Conservation (phyloP, 805 yeast genomes). For the Metschnikowia colocasiae region DNA sequence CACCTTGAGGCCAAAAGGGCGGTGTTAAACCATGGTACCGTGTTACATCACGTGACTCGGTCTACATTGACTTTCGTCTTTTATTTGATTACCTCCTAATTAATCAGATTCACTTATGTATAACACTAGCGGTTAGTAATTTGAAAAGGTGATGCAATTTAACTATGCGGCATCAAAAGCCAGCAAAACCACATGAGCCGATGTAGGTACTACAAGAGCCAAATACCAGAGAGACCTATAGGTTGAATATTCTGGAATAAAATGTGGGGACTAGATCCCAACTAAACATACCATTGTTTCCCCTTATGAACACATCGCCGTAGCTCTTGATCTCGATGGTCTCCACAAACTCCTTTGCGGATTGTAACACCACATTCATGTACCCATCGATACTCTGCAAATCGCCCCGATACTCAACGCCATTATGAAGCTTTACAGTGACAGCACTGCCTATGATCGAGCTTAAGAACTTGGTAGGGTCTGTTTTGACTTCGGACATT, state of each 20-base stretch:
- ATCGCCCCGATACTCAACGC: slow-evolving; percentile 66
- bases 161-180: too few species aligned
- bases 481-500: slow-evolving; percentile 32
- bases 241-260: too few species aligned
- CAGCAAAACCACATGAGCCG: too few species aligned
- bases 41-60: neutral
- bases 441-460: slow-evolving; percentile 78
- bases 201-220: too few species aligned
- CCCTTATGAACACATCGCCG: slow-evolving; percentile 83
- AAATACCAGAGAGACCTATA: too few species aligned
- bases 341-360: slow-evolving; percentile 62
- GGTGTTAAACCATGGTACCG: too few species aligned
- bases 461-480: slow-evolving; percentile 75
- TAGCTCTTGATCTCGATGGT: slow-evolving; percentile 46
- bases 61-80: neutral
- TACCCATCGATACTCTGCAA: slow-evolving; percentile 90
- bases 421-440: slow-evolving; percentile 79
- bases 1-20: too few species aligned
- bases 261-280: too few species aligned
- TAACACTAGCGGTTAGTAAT: slow-evolving; percentile 37
- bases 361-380: slow-evolving; percentile 88
- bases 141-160: neutral
- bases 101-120: slow-evolving; percentile 35
- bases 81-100: neutral
- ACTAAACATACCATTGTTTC: slow-evolving; percentile 67